These are phyloP conservation scores for Liriodendron chinense DNA, from an alignment of 164 flowering plant species.

Conservation along the genomic window DNA sequence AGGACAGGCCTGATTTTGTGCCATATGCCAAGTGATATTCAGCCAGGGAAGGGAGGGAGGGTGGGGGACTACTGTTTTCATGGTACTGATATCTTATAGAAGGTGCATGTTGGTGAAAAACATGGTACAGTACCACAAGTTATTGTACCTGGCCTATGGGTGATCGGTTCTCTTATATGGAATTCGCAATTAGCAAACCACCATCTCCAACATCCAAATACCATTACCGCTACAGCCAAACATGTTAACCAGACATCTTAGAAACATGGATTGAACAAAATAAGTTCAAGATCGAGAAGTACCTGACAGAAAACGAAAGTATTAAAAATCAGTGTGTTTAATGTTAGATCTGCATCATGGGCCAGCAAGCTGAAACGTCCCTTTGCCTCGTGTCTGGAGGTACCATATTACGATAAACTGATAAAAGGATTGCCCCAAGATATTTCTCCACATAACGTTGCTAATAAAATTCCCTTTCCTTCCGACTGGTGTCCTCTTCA, in stretches of 20 bases:
- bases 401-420: constrained; percentile 75
- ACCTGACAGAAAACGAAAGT: constrained; percentile 94
- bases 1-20: too few species aligned
- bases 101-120: too few species aligned
- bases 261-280: background rate
- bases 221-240: background rate
- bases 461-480: constrained; percentile 80
- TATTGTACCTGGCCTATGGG: too few species aligned
- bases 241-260: background rate
- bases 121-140: too few species aligned
- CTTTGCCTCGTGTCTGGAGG: constrained; percentile 72
- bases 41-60: too few species aligned
- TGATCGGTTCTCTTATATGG: too few species aligned
- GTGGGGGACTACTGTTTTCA: too few species aligned
- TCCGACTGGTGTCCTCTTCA: constrained; percentile 79
- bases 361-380: constrained; percentile 55
- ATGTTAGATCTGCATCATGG: constrained; percentile 51
- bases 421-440: constrained; percentile 79
- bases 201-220: background rate
- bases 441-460: constrained; percentile 95
- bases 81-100: too few species aligned
- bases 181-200: background rate
- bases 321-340: constrained; percentile 78
- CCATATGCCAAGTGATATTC: too few species aligned
- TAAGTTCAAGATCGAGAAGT: constrained; percentile 3